phyloP scores from a whole-genome alignment of 768 basidiomycete species.

The Suillus alpinus region DNA sequence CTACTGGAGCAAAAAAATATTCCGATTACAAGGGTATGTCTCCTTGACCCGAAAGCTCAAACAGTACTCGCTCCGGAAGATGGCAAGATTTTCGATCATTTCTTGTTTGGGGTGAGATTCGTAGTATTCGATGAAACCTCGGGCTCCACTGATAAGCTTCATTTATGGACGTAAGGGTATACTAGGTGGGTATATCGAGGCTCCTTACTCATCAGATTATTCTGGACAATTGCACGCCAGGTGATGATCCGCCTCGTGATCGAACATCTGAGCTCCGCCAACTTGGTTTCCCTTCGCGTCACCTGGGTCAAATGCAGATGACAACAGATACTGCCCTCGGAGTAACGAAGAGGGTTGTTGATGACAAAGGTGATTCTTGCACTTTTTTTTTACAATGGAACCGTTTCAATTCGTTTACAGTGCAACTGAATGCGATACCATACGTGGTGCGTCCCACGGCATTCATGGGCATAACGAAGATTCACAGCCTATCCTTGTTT shows the following conservation, averaged over 20 bases:
- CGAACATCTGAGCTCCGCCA: conserved; percentile 85
- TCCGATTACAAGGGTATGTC: conserved; percentile 66
- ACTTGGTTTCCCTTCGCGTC: conserved; percentile 83
- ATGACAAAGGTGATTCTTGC: conserved; percentile 49
- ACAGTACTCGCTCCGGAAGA: conserved; percentile 71
- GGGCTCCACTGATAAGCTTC: neutral
- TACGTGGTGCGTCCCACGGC: conserved; percentile 51
- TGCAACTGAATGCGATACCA: conserved; percentile 67
- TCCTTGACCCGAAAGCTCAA: conserved; percentile 91
- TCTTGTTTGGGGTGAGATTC: conserved; percentile 79
- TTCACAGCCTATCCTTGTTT: neutral
- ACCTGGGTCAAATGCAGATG: conserved; percentile 91
- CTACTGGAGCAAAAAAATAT: conserved; percentile 22
- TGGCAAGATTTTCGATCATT: conserved; percentile 79
- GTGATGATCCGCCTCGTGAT: conserved; percentile 95
- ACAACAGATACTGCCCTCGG: conserved; percentile 96
- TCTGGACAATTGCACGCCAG: conserved; percentile 35
- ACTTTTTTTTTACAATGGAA: no score
- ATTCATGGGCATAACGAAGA: neutral
- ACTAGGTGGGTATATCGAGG: conserved; percentile 38
- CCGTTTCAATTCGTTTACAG: conserved; percentile 23
- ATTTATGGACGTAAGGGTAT: conserved; percentile 48
- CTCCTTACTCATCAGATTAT: neutral
- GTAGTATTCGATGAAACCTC: neutral
- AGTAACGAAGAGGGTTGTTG: conserved; percentile 80